Evolutionary conservation across 2,329 filamentous ascomycete genomes (phyloP).

Genomic region (Hymenoscyphus occultus): DNA sequence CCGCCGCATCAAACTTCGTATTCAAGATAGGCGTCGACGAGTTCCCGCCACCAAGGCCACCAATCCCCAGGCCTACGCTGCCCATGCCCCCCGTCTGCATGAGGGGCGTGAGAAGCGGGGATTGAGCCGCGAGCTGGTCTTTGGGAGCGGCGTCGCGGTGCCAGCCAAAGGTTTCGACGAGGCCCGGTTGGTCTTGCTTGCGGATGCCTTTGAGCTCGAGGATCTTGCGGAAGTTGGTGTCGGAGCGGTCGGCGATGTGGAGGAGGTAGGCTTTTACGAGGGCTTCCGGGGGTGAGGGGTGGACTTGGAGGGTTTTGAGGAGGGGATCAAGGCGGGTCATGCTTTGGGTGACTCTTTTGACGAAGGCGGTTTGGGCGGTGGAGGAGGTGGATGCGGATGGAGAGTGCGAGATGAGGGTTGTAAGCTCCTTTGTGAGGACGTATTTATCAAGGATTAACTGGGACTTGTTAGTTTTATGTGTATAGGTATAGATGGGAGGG

Average conservation of each 20-base stretch:
- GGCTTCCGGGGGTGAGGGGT: constrained; percentile 84
- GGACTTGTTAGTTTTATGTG: constrained; percentile 28
- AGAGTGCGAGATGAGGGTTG: constrained; percentile 63
- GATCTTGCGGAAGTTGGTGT: constrained; percentile 93
- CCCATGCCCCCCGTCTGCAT: constrained; percentile 47
- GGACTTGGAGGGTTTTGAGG: constrained; percentile 94
- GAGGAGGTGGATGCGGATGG: constrained; percentile 26
- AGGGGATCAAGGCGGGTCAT: constrained; percentile 88
- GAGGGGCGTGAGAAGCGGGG: constrained; percentile 68
- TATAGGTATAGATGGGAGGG: neutral
- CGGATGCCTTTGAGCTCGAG: constrained; percentile 92
- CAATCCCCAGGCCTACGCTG: constrained; percentile 45
- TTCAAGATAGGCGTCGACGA: constrained; percentile 40
- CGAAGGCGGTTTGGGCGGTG: constrained; percentile 56
- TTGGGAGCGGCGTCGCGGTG: constrained; percentile 73
- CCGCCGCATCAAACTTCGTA: constrained; percentile 73
- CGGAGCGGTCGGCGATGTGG: constrained; percentile 90
- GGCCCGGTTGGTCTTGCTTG: constrained; percentile 75
- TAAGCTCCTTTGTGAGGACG: constrained; percentile 76
- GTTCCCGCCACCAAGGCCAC: constrained; percentile 41
- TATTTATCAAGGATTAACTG: constrained; percentile 97
- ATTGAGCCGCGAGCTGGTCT: constrained; percentile 67
- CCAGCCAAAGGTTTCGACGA: constrained; percentile 79
- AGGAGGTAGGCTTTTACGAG: constrained; percentile 97
- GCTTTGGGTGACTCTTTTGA: constrained; percentile 79